Base-by-base conservation (phyloP, 2,329 filamentous ascomycete genomes). In the Trichothecium sympodiale region DNA sequence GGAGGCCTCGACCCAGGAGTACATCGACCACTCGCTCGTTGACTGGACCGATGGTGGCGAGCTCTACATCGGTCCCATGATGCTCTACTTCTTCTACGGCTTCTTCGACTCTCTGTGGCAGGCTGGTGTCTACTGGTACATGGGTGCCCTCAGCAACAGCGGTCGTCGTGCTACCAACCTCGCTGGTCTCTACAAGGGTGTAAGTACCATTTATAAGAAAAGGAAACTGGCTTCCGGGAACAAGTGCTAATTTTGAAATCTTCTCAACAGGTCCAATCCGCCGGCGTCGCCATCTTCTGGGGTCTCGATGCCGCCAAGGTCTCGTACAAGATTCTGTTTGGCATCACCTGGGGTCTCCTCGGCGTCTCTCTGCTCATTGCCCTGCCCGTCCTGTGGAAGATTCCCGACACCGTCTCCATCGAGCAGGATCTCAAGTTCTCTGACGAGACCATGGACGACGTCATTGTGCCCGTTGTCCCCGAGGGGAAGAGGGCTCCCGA, bases 91-190 rank as follows among this genome's bases (percentile, higher is more conserved):
- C 50, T 88, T 88, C 59, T 93, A 91, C 55, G 86, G 86, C 29
- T 80, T 91, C 58, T 91, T 80, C 48, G 89, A 95, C 55, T 85
- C 88, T 30, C 74, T 79, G 37, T 95, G 86, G 80, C 89, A 96
- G 65, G 89, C 86, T 0, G 78, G 69, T 50, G 79, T 88, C 34
- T 95, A 96, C 68, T 95, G 88, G 88, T 88, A 82, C 65, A 94
- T 96, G 82, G 89, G 89, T 34, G 76, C 88, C 7, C 69, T 95
- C 30, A 88, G 84, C 53, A 96, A 96, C 73, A 94, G 89, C 43
- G 77, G 83, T 41, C 85, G 88, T 57, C 89, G 87, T 58, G 74
- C 89, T 18, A 88, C 89, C 62, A 94, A 95, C 66, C 82, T 89
- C 51, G 83, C 86, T 29, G 88, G 84, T 43, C 88, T 83, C 66